phyloP scores from a whole-genome alignment of 345 rosid species.

The Eucalyptus camaldulensis region DNA sequence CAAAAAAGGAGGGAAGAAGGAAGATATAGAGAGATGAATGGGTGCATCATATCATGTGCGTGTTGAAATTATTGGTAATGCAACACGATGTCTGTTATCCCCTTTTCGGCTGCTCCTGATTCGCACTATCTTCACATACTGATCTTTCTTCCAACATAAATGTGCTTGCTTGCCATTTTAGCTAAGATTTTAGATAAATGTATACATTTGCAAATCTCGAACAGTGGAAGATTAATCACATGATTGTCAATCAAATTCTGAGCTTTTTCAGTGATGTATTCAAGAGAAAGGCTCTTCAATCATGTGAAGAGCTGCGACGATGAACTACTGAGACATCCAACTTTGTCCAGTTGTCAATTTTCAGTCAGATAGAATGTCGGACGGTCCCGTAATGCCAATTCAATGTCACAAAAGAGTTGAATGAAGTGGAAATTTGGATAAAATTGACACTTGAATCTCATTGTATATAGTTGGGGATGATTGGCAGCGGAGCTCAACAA shows the following conservation, averaged over 20 bases:
- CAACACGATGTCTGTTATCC: background rate
- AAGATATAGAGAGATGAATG: background rate
- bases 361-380: background rate
- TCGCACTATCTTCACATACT: background rate
- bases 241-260: background rate
- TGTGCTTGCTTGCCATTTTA: background rate
- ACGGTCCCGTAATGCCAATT: background rate
- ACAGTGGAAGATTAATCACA: background rate
- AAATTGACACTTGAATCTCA: background rate
- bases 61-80: background rate
- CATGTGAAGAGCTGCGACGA: background rate
- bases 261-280: background rate
- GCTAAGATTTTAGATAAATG: background rate
- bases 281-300: background rate
- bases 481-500: background rate
- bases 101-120: background rate
- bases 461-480: background rate
- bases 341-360: background rate
- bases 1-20: background rate
- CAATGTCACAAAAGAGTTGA: background rate
- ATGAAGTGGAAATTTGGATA: background rate
- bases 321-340: background rate
- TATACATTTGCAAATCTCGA: background rate
- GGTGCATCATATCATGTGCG: background rate
- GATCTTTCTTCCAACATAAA: background rate